These are phyloP conservation scores for Tephrocybe sp. DNA, from an alignment of 768 basidiomycete genomes.

Conservation along the genomic window DNA sequence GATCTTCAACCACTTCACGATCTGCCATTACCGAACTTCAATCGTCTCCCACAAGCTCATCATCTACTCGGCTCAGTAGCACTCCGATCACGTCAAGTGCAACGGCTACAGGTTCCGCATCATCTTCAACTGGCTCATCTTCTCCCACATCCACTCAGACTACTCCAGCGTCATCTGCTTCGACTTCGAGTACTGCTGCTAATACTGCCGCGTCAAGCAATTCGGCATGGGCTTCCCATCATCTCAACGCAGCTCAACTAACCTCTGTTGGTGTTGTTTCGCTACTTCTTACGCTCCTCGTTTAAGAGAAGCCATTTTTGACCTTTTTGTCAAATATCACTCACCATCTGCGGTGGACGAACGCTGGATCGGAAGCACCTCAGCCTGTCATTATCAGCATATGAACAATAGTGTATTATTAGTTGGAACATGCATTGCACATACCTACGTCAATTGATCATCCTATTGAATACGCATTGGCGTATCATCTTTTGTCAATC, in stretches of 20 bases:
- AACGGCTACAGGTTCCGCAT: neutral
- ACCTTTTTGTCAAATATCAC: neutral
- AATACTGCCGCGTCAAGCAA: slow-evolving; percentile 22
- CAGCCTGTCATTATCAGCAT: neutral
- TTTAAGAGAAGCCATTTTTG: slow-evolving; percentile 12
- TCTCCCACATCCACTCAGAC: slow-evolving; percentile 12
- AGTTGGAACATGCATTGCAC: slow-evolving; percentile 5
- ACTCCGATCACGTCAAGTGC: slow-evolving; percentile 22
- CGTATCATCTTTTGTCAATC: too few relatives aligned
- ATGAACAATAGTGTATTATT: slow-evolving; percentile 12
- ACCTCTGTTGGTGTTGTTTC: slow-evolving; percentile 17
- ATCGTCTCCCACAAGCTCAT: slow-evolving; percentile 18
- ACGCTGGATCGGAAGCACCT: slow-evolving; percentile 1
- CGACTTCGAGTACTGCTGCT: slow-evolving; percentile 18
- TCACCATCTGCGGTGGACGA: slow-evolving; percentile 1
- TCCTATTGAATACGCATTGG: neutral
- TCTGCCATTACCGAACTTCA: slow-evolving; percentile 2
- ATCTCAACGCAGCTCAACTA: slow-evolving; percentile 11
- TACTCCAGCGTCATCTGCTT: slow-evolving; percentile 5
- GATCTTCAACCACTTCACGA: neutral
- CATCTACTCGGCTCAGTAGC: slow-evolving; percentile 24
- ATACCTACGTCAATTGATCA: slow-evolving; percentile 4
- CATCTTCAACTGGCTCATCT: neutral
- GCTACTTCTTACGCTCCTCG: slow-evolving; percentile 15
- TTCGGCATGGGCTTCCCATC: slow-evolving; percentile 23